phyloP scores from a whole-genome alignment of 352 stramenopile genomes.

The Phytophthora sojae region DNA sequence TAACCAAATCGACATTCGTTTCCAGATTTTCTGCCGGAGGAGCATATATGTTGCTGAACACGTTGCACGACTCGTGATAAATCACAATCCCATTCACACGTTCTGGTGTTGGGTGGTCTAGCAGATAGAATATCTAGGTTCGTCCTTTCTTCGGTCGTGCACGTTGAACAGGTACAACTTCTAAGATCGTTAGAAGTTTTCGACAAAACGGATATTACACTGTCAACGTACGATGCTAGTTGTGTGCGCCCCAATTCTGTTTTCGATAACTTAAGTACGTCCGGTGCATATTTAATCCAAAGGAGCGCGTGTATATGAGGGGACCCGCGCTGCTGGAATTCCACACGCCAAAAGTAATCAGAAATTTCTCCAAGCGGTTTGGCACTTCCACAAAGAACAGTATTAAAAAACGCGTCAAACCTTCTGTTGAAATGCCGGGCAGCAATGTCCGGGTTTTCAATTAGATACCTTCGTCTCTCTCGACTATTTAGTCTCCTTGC shows the following conservation, averaged over 20 bases:
- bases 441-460: slow-evolving; percentile 32
- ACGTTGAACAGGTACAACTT: neutral
- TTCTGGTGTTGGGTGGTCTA: neutral
- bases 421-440: slow-evolving; percentile 26
- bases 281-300: slow-evolving; percentile 27
- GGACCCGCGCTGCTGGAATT: slow-evolving; percentile 30
- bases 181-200: neutral
- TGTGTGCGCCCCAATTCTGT: neutral
- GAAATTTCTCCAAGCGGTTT: slow-evolving; percentile 20
- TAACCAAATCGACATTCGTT: slow-evolving; percentile 17
- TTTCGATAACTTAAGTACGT: slow-evolving; percentile 17
- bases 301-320: slow-evolving; percentile 35
- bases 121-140: slow-evolving; percentile 9
- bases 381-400: neutral
- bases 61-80: neutral
- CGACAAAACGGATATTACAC: neutral
- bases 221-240: neutral
- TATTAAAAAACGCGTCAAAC: slow-evolving; percentile 31
- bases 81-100: neutral
- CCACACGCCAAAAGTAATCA: slow-evolving; percentile 35
- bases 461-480: slow-evolving; percentile 6
- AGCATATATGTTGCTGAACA: slow-evolving; percentile 14
- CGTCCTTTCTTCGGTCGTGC: neutral
- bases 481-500: neutral
- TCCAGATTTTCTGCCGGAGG: slow-evolving; percentile 5